A percentile compares a stretch with the other conserved stretches of the same genome.
Conservation (phyloP, 140 eudicot species). For the Cichorium intybus region DNA sequence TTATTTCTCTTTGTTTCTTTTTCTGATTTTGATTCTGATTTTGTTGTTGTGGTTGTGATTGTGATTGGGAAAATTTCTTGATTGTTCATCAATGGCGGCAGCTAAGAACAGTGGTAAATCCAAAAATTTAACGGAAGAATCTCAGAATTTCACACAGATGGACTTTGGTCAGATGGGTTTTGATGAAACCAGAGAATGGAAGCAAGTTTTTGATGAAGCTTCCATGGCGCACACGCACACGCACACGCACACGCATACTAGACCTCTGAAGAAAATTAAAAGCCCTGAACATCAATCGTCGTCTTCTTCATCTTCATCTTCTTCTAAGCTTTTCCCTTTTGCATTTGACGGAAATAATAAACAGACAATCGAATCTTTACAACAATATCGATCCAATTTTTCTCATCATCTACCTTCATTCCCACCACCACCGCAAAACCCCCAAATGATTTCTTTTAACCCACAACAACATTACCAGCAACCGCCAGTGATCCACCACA, state of each 20-base stretch:
- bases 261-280: slow-evolving; percentile 58
- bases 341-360: slow-evolving; percentile 47
- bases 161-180: slow-evolving; percentile 25
- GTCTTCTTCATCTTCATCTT: slow-evolving; percentile 25
- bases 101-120: slow-evolving; percentile 51
- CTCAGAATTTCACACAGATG: slow-evolving; percentile 20
- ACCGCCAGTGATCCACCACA: slow-evolving; percentile 37
- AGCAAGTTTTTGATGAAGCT: slow-evolving; percentile 73
- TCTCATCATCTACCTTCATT: slow-evolving; percentile 15
- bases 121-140: slow-evolving; percentile 28
- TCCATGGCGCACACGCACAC: slow-evolving; percentile 37
- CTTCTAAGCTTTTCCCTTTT: slow-evolving; percentile 59
- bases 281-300: slow-evolving; percentile 54
- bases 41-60: slow-evolving; percentile 3
- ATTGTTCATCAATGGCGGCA: slow-evolving; percentile 37
- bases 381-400: slow-evolving; percentile 27
- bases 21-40: background rate
- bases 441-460: slow-evolving; percentile 67
- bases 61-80: background rate
- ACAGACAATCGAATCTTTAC: slow-evolving; percentile 41
- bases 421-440: slow-evolving; percentile 30
- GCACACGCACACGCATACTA: slow-evolving; percentile 19
- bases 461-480: slow-evolving; percentile 37
- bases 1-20: background rate
- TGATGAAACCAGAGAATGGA: slow-evolving; percentile 53